Evolutionary conservation across 2,329 filamentous ascomycete species (phyloP).

Genomic region (Purpureocillium lavendulum): DNA sequence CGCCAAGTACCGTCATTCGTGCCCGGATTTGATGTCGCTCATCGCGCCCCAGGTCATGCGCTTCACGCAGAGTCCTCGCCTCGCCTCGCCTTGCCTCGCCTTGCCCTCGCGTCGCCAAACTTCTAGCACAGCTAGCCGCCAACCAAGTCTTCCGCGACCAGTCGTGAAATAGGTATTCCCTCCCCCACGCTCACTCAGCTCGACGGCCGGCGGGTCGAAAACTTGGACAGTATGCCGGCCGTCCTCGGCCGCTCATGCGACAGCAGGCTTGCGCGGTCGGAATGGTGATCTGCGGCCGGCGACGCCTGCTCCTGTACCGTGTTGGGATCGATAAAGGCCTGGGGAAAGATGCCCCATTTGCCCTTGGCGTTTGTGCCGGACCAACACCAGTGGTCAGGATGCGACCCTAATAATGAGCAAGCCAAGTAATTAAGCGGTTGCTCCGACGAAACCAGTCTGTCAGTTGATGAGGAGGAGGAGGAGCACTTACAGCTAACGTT

Average conservation of each 20-base stretch:
- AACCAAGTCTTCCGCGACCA: too few relatives aligned
- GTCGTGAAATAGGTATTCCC: too few relatives aligned
- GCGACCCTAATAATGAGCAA: constrained; percentile 27
- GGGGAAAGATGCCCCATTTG: constrained; percentile 45
- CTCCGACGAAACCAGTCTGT: background rate
- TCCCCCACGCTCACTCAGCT: constrained; percentile 22
- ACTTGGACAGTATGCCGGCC: constrained; percentile 23
- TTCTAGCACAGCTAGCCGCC: too few relatives aligned
- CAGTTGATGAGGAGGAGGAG: too few relatives aligned
- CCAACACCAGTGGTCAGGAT: constrained; percentile 48
- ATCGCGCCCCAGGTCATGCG: too few relatives aligned
- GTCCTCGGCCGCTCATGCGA: constrained; percentile 26
- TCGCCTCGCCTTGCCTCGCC: too few relatives aligned
- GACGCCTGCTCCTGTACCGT: constrained; percentile 30
- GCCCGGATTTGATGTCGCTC: too few relatives aligned
- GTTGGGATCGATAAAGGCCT: constrained; percentile 36
- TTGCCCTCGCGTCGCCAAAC: too few relatives aligned
- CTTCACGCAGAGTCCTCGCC: too few relatives aligned
- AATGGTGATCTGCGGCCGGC: constrained; percentile 11
- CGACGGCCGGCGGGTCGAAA: constrained; percentile 22
- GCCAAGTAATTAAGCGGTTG: constrained; percentile 5
- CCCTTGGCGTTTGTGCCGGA: constrained; percentile 43
- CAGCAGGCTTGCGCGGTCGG: constrained; percentile 19
- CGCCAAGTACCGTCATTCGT: too few relatives aligned
- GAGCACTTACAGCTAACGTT: constrained; percentile 54